Base-by-base conservation (phyloP, 2,329 filamentous ascomycete genomes). In the Botrytis tulipae region DNA sequence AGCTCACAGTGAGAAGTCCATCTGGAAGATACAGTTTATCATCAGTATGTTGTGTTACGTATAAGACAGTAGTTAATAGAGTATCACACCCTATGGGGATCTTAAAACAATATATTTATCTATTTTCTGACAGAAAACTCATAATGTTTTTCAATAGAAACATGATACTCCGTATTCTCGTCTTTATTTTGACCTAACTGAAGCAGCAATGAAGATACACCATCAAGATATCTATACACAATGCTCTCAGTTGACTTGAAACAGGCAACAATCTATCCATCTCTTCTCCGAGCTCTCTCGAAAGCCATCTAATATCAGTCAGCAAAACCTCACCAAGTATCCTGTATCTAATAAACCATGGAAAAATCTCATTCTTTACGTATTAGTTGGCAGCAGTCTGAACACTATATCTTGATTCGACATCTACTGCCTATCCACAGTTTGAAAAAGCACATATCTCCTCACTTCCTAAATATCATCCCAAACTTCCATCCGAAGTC, bases 321-420 rank as follows among this genome's bases (percentile, higher is more conserved):
- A n/a, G 48, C 18, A 2, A n/a, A 7, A 3, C 0, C 1, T 51
- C 4, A n/a, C 10, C 7, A 0, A 51, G 10, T 14, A n/a, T 25
- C 22, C 4, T 25, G 8, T 25, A 1, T 4, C 14, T 16, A 16
- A 42, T 37, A 37, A 37, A 10, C 0, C 46, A 48, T 48, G 9
- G 22, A n/a, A 20, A 51, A 51, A 0, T 51, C 48, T n/a, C 25
- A 6, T 14, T 5, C 0, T 1, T 14, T 4, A n/a, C 1, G 0
- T 25, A n/a, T 51, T 5, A n/a, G 10, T n/a, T n/a, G 1, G 5
- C 3, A 14, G 14, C 48, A 16, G 12, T 51, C 4, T 25, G 14
- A 51, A n/a, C 4, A 51, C 4, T n/a, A 12, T 14, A 12, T 12
- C 9, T 48, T 12, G 4, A 48, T 12, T 48, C 0, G 0, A 48